Base-by-base conservation (phyloP, 441 rosid genomes). In the Raphanus hybrid region DNA sequence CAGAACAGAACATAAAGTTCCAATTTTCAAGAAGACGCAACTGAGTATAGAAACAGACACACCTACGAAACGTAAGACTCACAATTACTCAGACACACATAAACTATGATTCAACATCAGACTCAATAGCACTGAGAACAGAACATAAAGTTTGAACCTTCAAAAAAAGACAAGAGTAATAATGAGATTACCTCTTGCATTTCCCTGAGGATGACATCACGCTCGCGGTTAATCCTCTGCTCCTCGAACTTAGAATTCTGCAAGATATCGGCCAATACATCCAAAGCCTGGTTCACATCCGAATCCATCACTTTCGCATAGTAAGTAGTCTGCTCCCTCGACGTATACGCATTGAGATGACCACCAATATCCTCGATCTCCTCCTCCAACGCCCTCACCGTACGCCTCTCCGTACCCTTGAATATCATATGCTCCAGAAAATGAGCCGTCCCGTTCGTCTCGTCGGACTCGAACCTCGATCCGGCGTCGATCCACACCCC, bases 401-500 rank as follows among this genome's bases (percentile, higher is more conserved):
- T 67, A 50, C 98, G 84, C 73, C 74, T 87, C 75, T 84, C 87
- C 3, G 98, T 91, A 23, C 98, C 98, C 78, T 93, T 93, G 71
- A 93, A 93, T 8, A 93, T 93, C 98, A 93, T 93, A 80, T 93
- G 98, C 89, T 93, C 98, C 73, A 90, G 78, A 65, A 93, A 93
- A 75, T 93, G 98, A 16, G 97, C 98, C 1, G 97, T 90, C 1
- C 98, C 98, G 15, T 90, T 93, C 4, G 43, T 37, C 43, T 37
- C 43, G 9, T 37, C 48, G 0, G 48, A 41, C 48, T 41, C 48
- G 43, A 37, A 37, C 43, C 43, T 37, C 43, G 43, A 37, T 37
- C 43, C 43, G 43, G 43, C 43, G 43, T 37, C 43, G 43, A 37
- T 37, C 43, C 43, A 37, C 0, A 37, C 43, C 11, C 43, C 43